Conservation (phyloP, 1,139 yeast species). For the Chernovozyma sophiae-reginae region DNA sequence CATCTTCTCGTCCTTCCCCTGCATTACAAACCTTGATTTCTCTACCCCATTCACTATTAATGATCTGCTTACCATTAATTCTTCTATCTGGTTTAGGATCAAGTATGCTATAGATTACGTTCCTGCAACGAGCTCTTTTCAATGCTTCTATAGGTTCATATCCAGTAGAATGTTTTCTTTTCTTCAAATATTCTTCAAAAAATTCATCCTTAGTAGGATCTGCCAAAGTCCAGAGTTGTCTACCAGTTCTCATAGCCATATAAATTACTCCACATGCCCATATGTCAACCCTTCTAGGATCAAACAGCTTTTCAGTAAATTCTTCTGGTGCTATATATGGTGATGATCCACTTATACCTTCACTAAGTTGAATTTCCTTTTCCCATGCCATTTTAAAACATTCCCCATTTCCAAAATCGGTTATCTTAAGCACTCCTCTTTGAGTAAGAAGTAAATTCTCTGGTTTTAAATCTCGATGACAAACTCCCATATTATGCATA, state of each 20-base stretch:
- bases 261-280: slow-evolving; percentile 98
- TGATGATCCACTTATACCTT: slow-evolving; percentile 82
- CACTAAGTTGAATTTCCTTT: slow-evolving; percentile 71
- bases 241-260: slow-evolving; percentile 97
- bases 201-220: slow-evolving; percentile 72
- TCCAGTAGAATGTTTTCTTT: slow-evolving; percentile 77
- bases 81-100: slow-evolving; percentile 89
- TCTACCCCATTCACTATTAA: slow-evolving; percentile 95
- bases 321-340: slow-evolving; percentile 98
- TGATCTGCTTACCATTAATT: slow-evolving; percentile 80
- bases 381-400: slow-evolving; percentile 99
- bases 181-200: slow-evolving; percentile 65
- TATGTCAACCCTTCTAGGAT: slow-evolving; percentile 86
- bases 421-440: slow-evolving; percentile 76
- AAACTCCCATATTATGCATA: slow-evolving; percentile 97
- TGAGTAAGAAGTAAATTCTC: slow-evolving; percentile 82
- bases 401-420: slow-evolving; percentile 95
- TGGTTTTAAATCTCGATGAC: slow-evolving; percentile 93
- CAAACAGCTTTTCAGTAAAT: slow-evolving; percentile 69
- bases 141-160: slow-evolving; percentile 86
- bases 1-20: slow-evolving; percentile 33
- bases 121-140: slow-evolving; percentile 81
- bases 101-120: slow-evolving; percentile 85
- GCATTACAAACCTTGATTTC: slow-evolving; percentile 77
- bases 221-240: slow-evolving; percentile 90